Percentiles rank a stretch among this genome's conserved stretches.
Evolutionary conservation across 176 grass and related monocot genomes (phyloP).

Genomic region (Tillandsia fasciculata): DNA sequence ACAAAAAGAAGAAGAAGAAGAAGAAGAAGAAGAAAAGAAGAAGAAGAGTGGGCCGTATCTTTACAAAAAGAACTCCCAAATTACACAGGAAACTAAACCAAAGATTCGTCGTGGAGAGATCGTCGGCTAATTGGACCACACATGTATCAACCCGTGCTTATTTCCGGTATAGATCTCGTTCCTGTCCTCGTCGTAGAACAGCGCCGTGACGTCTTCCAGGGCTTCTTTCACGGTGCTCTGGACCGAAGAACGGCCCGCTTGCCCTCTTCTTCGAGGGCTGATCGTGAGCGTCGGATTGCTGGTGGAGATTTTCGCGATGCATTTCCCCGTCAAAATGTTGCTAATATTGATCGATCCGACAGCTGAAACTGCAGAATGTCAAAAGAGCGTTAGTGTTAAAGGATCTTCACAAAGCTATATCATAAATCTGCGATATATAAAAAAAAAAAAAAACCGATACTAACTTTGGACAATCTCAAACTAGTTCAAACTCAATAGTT

Average conservation of each 20-base stretch:
- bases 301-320: constrained; percentile 92
- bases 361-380: constrained; percentile 26
- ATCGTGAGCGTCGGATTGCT: constrained; percentile 42
- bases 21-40: too few relatives aligned
- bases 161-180: constrained; percentile 98
- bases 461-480: too few relatives aligned
- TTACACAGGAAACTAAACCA: too few relatives aligned
- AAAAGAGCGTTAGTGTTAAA: too few relatives aligned
- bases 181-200: constrained; percentile 97
- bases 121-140: constrained; percentile 75
- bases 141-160: constrained; percentile 82
- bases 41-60: too few relatives aligned
- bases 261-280: constrained; percentile 25
- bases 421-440: background rate
- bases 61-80: too few relatives aligned
- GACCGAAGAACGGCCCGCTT: constrained; percentile 29
- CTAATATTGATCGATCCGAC: constrained; percentile 98
- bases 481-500: too few relatives aligned
- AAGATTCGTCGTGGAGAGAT: too few relatives aligned
- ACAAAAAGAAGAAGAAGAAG: too few relatives aligned
- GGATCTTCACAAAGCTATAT: too few relatives aligned
- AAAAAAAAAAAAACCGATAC: background rate
- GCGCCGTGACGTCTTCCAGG: constrained; percentile 78
- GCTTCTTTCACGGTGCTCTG: constrained; percentile 74
- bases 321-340: constrained; percentile 89